Evolutionary conservation across 108 stramenopile species (phyloP).

Genomic region (Nitzschia sp.): DNA sequence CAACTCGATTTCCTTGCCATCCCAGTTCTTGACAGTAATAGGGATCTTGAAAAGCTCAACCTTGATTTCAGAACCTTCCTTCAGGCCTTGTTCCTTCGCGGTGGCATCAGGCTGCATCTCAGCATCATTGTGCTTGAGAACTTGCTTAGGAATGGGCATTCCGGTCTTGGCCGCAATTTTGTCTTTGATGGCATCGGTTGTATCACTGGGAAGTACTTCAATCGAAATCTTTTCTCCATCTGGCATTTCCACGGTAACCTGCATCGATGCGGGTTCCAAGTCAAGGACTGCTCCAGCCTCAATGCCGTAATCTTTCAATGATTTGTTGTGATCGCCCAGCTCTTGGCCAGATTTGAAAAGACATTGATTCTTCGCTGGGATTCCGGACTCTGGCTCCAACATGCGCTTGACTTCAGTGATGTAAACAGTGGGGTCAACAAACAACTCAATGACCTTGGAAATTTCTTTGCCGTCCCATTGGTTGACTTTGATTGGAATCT

Average conservation of each 20-base stretch:
- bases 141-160: slow-evolving; percentile 12
- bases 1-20: slow-evolving; percentile 17
- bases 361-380: slow-evolving; percentile 22
- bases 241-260: slow-evolving; percentile 15
- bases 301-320: slow-evolving; percentile 10
- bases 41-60: slow-evolving; percentile 22
- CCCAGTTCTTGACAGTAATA: slow-evolving; percentile 15
- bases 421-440: slow-evolving; percentile 14
- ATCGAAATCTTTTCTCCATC: slow-evolving; percentile 13
- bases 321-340: slow-evolving; percentile 13
- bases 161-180: slow-evolving; percentile 19
- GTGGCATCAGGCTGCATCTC: slow-evolving; percentile 10
- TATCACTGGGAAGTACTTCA: slow-evolving; percentile 9
- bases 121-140: slow-evolving; percentile 15
- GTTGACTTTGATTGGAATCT: slow-evolving; percentile 21
- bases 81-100: slow-evolving; percentile 15
- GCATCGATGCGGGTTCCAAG: slow-evolving; percentile 22
- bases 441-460: slow-evolving; percentile 1
- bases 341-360: slow-evolving; percentile 7
- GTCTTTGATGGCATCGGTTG: slow-evolving; percentile 19
- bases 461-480: slow-evolving; percentile 3
- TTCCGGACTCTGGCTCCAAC: slow-evolving; percentile 22
- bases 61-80: slow-evolving; percentile 14
- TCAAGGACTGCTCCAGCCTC: slow-evolving; percentile 18
- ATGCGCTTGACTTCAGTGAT: slow-evolving; percentile 2